Percentiles rank a stretch among this genome's conserved stretches.
These are phyloP conservation scores for Talaromyces sp. DNA, from an alignment of 2,329 filamentous ascomycete species.

Conservation along the genomic window DNA sequence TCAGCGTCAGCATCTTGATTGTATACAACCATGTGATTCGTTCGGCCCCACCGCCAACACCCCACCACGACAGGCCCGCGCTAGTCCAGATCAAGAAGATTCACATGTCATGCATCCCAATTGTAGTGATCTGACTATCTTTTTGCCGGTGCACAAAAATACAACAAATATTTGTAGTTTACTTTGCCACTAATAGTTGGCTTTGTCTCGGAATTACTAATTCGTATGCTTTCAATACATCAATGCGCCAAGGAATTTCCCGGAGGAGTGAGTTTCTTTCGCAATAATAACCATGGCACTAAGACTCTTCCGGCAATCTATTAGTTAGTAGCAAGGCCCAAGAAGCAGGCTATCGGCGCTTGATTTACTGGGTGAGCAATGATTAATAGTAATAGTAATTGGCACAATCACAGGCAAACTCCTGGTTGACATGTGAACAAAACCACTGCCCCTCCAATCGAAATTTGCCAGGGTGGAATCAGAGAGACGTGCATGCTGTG, in stretches of 20 bases:
- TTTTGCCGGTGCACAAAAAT: not conserved
- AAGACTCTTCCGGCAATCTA: not conserved
- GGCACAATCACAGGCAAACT: not conserved
- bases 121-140: not conserved
- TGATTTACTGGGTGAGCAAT: not conserved
- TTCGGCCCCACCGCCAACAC: not conserved
- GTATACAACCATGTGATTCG: not conserved
- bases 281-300: not conserved
- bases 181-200: not conserved
- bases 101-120: not conserved
- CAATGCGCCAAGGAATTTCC: not conserved
- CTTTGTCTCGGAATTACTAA: not conserved
- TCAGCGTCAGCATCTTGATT: too few relatives aligned
- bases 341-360: not conserved
- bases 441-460: not conserved
- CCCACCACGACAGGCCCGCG: not conserved
- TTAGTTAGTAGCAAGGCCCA: too few relatives aligned
- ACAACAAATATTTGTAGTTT: not conserved
- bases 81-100: not conserved
- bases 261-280: not conserved
- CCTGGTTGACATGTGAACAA: not conserved
- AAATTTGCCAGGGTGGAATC: not conserved
- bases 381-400: not conserved
- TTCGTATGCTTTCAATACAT: not conserved
- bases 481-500: too few relatives aligned